phyloP scores from a whole-genome alignment of 2,329 filamentous ascomycete species.

The Orbilia oligospora region DNA sequence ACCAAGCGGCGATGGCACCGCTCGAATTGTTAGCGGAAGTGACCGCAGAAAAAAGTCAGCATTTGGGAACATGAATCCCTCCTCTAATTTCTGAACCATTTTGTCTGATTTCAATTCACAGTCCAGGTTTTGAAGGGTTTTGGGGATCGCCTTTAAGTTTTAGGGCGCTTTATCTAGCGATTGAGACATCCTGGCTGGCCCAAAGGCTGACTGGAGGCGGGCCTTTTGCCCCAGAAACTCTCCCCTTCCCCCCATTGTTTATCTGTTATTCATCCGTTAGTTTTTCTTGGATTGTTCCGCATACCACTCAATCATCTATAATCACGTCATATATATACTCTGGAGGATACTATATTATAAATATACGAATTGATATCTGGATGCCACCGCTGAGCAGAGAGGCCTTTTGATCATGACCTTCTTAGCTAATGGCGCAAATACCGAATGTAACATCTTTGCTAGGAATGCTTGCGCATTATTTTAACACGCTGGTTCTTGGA shows the following conservation, averaged over 20 bases:
- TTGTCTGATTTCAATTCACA: background rate
- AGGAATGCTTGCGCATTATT: background rate
- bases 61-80: conserved; percentile 39
- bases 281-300: background rate
- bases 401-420: background rate
- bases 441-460: background rate
- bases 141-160: no score
- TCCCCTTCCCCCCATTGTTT: no score
- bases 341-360: background rate
- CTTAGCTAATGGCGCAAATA: background rate
- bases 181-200: no score
- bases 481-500: no score
- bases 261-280: background rate
- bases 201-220: no score
- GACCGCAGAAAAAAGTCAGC: conserved; percentile 43
- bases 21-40: background rate
- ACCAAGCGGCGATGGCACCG: conserved; percentile 31
- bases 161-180: no score
- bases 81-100: conserved; percentile 46
- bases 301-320: conserved; percentile 10
- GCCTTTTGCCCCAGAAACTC: no score
- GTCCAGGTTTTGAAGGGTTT: no score
- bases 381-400: background rate
- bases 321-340: background rate
- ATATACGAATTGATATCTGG: background rate